Percentiles rank a stretch among this genome's conserved stretches.
Evolutionary conservation across 2,329 filamentous ascomycete genomes (phyloP).

Genomic region (Colletotrichum tanaceti): DNA sequence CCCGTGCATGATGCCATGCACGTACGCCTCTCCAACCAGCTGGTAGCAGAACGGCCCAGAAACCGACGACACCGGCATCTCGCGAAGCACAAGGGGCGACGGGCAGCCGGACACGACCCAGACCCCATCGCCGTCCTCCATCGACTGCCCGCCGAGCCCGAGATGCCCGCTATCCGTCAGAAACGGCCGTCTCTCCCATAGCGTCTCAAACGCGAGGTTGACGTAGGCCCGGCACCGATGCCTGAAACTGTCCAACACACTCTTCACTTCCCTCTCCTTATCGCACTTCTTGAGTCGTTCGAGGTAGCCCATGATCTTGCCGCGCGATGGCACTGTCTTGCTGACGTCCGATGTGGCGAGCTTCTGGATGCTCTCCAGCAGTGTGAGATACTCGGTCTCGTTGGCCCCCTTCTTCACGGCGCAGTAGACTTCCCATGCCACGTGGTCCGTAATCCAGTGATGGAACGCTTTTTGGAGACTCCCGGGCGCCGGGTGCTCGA

Average conservation of each 20-base stretch:
- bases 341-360: conserved; percentile 22
- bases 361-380: conserved; percentile 18
- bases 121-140: conserved; percentile 19
- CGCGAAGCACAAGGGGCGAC: conserved; percentile 21
- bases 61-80: not conserved
- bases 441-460: conserved; percentile 30
- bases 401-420: conserved; percentile 19
- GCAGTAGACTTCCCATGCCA: conserved; percentile 28
- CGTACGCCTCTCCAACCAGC: conserved; percentile 25
- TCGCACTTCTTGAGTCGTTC: conserved; percentile 13
- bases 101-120: conserved; percentile 32
- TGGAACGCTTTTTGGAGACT: conserved; percentile 23
- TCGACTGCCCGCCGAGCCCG: conserved; percentile 25
- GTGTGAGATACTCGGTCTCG: not conserved
- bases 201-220: conserved; percentile 31
- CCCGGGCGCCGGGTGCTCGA: conserved; percentile 13
- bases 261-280: conserved; percentile 8
- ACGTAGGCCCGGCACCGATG: conserved; percentile 28
- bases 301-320: conserved; percentile 15
- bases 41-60: not conserved
- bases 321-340: conserved; percentile 10
- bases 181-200: conserved; percentile 32
- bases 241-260: conserved; percentile 16
- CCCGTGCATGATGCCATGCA: conserved; percentile 37
- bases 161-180: conserved; percentile 19